Percentiles rank a stretch among this genome's conserved stretches.
phyloP scores from a whole-genome alignment of 179 eudicot genomes.

The Pouteria campechiana region DNA sequence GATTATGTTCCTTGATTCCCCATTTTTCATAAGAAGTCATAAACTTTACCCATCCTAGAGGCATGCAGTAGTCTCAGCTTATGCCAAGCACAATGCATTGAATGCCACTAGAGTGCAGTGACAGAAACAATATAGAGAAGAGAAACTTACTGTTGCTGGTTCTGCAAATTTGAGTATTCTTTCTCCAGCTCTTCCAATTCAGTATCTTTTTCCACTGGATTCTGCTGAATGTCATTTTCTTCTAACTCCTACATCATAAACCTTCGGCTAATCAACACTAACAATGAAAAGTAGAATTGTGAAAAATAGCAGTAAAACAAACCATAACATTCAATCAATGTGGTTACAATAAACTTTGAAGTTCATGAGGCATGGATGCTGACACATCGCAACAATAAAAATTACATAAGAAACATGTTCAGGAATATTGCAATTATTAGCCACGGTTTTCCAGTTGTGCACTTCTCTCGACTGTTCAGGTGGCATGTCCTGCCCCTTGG shows the following conservation, averaged over 20 bases:
- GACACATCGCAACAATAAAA: too few species aligned
- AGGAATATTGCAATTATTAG: too few species aligned
- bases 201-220: slow-evolving; percentile 19
- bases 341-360: too few species aligned
- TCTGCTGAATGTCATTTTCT: slow-evolving; percentile 3
- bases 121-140: neutral
- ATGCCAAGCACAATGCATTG: neutral
- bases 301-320: too few species aligned
- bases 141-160: slow-evolving; percentile 60
- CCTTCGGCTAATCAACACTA: too few species aligned
- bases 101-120: neutral
- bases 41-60: neutral
- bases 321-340: too few species aligned
- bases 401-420: too few species aligned
- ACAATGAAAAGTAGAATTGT: too few species aligned
- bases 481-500: too few species aligned
- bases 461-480: too few species aligned
- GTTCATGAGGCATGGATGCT: too few species aligned
- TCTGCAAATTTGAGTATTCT: slow-evolving; percentile 39
- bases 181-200: slow-evolving; percentile 80
- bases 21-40: neutral
- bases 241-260: slow-evolving; percentile 8
- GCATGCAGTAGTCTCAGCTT: neutral
- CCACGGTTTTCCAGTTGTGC: too few species aligned
- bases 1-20: neutral